These are phyloP conservation scores for Colletotrichum euphorbiae DNA, from an alignment of 2,329 filamentous ascomycete genomes.

Conservation along the genomic window DNA sequence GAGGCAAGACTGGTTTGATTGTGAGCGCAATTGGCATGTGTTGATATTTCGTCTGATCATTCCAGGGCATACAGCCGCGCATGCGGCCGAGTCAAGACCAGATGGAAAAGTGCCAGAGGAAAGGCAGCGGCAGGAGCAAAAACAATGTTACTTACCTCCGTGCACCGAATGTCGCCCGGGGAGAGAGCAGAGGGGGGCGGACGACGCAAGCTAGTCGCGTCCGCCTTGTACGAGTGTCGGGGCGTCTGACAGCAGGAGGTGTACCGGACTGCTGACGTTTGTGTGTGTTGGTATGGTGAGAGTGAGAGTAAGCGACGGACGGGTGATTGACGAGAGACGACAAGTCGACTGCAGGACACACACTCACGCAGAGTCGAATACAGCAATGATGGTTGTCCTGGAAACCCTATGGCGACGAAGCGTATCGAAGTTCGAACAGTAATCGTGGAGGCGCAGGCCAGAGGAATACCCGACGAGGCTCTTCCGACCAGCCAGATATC, in stretches of 20 bases:
- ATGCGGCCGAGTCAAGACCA: constrained; percentile 9
- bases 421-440: background rate
- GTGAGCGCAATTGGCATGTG: constrained; percentile 22
- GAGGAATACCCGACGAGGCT: background rate
- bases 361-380: background rate
- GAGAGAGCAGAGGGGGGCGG: constrained; percentile 14
- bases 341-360: background rate
- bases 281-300: constrained; percentile 2
- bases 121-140: constrained; percentile 12
- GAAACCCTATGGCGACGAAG: constrained; percentile 12
- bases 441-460: background rate
- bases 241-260: constrained; percentile 1
- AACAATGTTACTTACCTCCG: constrained; percentile 27
- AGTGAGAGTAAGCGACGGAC: background rate
- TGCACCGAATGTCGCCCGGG: constrained; percentile 31
- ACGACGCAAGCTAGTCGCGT: constrained; percentile 13
- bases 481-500: too few relatives aligned
- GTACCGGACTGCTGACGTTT: background rate
- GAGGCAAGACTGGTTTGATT: constrained; percentile 28
- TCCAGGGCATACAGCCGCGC: constrained; percentile 19
- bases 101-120: constrained; percentile 9
- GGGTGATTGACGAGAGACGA: background rate
- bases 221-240: constrained; percentile 9
- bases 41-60: constrained; percentile 15
- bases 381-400: constrained; percentile 28